Conservation (phyloP, 345 rosid species). For the Ricinus communis region DNA sequence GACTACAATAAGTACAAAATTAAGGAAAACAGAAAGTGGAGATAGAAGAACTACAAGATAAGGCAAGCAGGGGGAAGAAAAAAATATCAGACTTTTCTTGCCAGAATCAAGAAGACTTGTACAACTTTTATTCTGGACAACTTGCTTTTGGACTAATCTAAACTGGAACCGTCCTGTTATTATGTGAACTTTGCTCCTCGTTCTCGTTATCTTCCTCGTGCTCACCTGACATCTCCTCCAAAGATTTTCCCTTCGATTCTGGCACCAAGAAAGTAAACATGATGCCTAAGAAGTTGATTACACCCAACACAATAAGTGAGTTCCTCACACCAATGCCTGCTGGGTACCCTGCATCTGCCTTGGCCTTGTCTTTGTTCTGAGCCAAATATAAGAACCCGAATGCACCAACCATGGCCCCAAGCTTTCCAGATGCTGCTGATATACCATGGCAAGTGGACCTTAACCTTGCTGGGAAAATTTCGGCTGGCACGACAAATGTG, state of each 20-base stretch:
- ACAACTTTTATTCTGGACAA: background rate
- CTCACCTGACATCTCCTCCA: conserved; percentile 87
- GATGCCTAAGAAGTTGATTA: conserved; percentile 59
- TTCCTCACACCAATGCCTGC: conserved; percentile 85
- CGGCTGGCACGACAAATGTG: conserved; percentile 83
- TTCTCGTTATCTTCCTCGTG: conserved; percentile 33
- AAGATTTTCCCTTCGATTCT: conserved; percentile 78
- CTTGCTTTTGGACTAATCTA: background rate
- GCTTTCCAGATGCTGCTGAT: conserved; percentile 82
- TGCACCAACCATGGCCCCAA: conserved; percentile 89
- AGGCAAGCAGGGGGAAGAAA: background rate
- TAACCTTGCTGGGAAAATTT: conserved; percentile 83
- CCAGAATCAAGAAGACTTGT: background rate
- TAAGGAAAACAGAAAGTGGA: no score
- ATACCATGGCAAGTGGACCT: conserved; percentile 92
- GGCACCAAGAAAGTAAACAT: conserved; percentile 80
- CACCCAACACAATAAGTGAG: conserved; percentile 61
- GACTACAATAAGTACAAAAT: background rate
- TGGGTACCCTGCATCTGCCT: conserved; percentile 84
- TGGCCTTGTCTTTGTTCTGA: conserved; percentile 61
- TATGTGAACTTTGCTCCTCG: conserved; percentile 19
- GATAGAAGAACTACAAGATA: background rate
- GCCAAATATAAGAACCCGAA: conserved; percentile 82
- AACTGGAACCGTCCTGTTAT: conserved; percentile 27
- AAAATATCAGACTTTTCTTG: background rate